Percentiles rank a stretch among this genome's conserved stretches.
phyloP scores from a whole-genome alignment of 345 rosid genomes.

The Salix purpurea region DNA sequence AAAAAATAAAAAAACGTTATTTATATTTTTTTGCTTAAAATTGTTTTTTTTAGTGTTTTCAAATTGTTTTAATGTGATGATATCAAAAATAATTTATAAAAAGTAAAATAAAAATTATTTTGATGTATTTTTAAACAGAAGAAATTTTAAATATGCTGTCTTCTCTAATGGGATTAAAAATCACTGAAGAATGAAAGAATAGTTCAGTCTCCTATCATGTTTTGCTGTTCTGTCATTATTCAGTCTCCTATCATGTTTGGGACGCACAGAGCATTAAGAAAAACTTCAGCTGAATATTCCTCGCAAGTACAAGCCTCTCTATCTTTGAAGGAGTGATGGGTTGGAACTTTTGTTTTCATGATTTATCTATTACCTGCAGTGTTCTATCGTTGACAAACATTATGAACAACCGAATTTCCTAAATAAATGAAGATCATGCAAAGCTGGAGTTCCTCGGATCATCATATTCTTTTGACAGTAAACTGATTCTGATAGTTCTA shows the following conservation, averaged over 20 bases:
- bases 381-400: too few relatives aligned
- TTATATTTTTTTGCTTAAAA: too few relatives aligned
- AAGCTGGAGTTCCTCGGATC: neutral
- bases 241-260: neutral
- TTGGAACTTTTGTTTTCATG: neutral
- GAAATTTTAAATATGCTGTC: neutral
- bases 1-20: too few relatives aligned
- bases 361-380: neutral
- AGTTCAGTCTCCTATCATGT: too few relatives aligned
- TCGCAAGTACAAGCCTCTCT: neutral
- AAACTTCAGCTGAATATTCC: neutral
- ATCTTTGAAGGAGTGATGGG: neutral
- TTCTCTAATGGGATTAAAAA: constrained; percentile 8
- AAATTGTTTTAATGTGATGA: too few relatives aligned
- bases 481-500: too few relatives aligned
- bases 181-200: neutral
- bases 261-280: neutral
- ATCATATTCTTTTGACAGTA: neutral
- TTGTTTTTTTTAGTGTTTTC: too few relatives aligned
- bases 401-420: neutral
- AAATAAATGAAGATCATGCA: neutral
- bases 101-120: too few relatives aligned
- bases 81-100: too few relatives aligned
- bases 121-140: too few relatives aligned
- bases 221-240: neutral